Percentiles rank a stretch among this genome's conserved stretches.
Evolutionary conservation across 2,329 filamentous ascomycete species (phyloP).

Genomic region (Bisporella sp.): DNA sequence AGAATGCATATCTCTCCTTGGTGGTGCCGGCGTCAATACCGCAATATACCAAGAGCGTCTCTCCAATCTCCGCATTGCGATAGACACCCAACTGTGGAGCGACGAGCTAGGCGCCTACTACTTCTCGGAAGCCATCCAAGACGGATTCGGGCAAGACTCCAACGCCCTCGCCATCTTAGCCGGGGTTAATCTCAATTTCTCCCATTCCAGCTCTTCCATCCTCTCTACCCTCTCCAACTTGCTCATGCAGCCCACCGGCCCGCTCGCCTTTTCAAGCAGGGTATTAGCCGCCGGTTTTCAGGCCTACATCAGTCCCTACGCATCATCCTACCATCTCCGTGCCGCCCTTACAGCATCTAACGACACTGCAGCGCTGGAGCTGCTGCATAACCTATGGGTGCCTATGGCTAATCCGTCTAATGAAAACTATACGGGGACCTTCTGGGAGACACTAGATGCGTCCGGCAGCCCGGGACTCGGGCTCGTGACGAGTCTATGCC

Average conservation of each 20-base stretch:
- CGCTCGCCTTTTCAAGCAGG: constrained; percentile 17
- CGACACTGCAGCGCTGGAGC: constrained; percentile 2
- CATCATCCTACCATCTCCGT: constrained; percentile 27
- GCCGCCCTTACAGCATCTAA: constrained; percentile 19
- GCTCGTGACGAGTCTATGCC: constrained; percentile 25
- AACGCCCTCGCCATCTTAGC: constrained; percentile 29
- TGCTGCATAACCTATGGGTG: constrained; percentile 19
- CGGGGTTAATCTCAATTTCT: constrained; percentile 8
- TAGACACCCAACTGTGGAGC: constrained; percentile 23
- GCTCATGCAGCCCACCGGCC: constrained; percentile 11
- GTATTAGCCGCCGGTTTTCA: constrained; percentile 12
- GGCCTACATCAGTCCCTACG: constrained; percentile 22
- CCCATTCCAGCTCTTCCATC: constrained; percentile 6
- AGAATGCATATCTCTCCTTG: constrained; percentile 17
- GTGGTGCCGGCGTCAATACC: constrained; percentile 15
- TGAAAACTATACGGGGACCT: constrained; percentile 24
- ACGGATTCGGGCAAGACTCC: constrained; percentile 25
- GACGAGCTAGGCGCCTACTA: constrained; percentile 20
- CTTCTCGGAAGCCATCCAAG: constrained; percentile 16
- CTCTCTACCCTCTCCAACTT: constrained; percentile 13
- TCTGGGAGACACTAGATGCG: constrained; percentile 26
- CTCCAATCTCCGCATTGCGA: constrained; percentile 18
- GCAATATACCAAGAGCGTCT: constrained; percentile 21
- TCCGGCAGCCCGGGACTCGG: constrained; percentile 23
- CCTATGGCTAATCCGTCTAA: constrained; percentile 22